phyloP scores from a whole-genome alignment of 139 green algal species.

The Chlorella sp. region DNA sequence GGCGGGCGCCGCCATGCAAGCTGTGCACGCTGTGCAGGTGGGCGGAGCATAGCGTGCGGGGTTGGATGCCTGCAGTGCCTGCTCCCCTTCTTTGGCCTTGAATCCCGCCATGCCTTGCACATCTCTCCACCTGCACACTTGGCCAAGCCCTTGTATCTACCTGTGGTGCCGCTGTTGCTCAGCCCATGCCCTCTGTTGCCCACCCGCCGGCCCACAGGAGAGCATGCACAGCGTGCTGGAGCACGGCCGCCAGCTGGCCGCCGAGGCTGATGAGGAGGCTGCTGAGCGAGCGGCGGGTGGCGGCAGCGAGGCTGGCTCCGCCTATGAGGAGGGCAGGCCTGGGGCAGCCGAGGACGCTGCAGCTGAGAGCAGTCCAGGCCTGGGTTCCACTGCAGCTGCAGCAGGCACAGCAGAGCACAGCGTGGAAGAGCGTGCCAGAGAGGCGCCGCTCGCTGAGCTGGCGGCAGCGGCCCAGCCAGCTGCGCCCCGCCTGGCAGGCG shows the following conservation, averaged over 20 bases:
- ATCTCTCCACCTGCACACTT: too few species aligned
- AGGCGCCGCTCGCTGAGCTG: background rate
- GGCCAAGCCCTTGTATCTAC: too few species aligned
- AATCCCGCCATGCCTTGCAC: too few species aligned
- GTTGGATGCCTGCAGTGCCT: too few species aligned
- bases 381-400: background rate
- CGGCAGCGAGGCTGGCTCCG: background rate
- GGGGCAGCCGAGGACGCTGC: background rate
- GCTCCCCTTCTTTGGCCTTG: too few species aligned
- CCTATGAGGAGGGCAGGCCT: background rate
- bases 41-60: too few species aligned
- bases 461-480: background rate
- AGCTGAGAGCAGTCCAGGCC: background rate
- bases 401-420: background rate
- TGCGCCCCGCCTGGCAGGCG: background rate
- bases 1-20: background rate
- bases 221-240: constrained; percentile 9
- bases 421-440: background rate
- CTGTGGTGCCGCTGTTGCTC: too few species aligned
- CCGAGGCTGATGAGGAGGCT: background rate
- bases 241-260: constrained; percentile 22
- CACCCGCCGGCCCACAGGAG: background rate
- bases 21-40: constrained; percentile 1
- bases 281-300: background rate
- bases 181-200: too few species aligned